A percentile compares a stretch with the other conserved stretches of the same genome.
These are phyloP conservation scores for Trypanosoma congolense DNA, from an alignment of 208 protist genomes.

Conservation along the genomic window DNA sequence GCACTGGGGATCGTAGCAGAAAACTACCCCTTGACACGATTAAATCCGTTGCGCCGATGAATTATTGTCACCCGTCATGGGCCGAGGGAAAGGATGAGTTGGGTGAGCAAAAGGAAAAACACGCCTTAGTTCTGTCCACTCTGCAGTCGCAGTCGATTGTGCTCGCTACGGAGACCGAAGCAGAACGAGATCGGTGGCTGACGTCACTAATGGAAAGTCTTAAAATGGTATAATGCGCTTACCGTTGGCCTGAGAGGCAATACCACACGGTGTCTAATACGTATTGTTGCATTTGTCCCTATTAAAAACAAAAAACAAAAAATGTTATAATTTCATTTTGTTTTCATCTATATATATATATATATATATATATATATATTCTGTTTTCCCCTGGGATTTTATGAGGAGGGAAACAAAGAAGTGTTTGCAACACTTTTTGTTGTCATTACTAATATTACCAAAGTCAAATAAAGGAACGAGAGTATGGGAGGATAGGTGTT, in stretches of 20 bases:
- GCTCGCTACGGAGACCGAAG: conserved; percentile 49
- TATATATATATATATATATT: too few relatives aligned
- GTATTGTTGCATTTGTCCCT: too few relatives aligned
- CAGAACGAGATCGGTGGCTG: conserved; percentile 71
- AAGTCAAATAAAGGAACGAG: too few relatives aligned
- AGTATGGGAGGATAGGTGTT: too few relatives aligned
- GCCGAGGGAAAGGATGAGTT: conserved; percentile 9
- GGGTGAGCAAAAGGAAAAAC: conserved; percentile 10
- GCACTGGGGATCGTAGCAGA: conserved; percentile 58
- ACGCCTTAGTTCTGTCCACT: conserved; percentile 59
- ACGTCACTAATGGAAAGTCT: conserved; percentile 50
- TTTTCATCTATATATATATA: too few relatives aligned
- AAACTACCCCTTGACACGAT: conserved; percentile 56
- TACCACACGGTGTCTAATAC: too few relatives aligned
- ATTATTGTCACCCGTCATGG: conserved; percentile 38
- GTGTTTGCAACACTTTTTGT: too few relatives aligned
- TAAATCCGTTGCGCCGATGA: conserved; percentile 57
- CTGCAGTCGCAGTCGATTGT: conserved; percentile 69
- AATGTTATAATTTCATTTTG: too few relatives aligned
- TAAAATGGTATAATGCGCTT: conserved; percentile 49
- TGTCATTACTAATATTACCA: too few relatives aligned
- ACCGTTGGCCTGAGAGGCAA: not conserved
- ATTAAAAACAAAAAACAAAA: too few relatives aligned
- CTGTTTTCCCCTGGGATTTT: too few relatives aligned
- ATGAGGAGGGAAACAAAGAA: too few relatives aligned